A percentile compares a stretch with the other conserved stretches of the same genome.
These are phyloP conservation scores for Aphanomyces stellatus DNA, from an alignment of 352 stramenopile genomes.

Conservation along the genomic window DNA sequence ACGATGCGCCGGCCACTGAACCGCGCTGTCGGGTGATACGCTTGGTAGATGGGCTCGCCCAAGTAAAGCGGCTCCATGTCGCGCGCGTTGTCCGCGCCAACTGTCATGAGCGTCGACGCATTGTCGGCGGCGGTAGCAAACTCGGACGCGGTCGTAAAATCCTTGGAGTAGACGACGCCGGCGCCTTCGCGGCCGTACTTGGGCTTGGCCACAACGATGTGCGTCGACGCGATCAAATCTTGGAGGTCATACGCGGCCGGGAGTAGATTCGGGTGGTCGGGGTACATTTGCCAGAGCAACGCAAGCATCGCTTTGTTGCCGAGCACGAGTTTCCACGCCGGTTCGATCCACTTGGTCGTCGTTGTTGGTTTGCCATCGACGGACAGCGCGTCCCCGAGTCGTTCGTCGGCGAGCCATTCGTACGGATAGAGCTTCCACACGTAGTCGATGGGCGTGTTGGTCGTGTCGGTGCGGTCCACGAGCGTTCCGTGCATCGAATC, in stretches of 20 bases:
- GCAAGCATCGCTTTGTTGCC: conserved; percentile 9
- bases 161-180: background rate
- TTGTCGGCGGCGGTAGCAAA: background rate
- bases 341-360: background rate
- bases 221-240: background rate
- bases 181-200: conserved; percentile 7
- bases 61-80: background rate
- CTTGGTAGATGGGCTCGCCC: background rate
- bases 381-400: background rate
- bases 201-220: background rate
- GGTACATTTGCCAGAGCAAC: conserved; percentile 3
- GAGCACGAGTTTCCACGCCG: conserved; percentile 5
- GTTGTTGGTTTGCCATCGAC: background rate
- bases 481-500: background rate
- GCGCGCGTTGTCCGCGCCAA: background rate
- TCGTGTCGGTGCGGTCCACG: background rate
- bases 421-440: conserved; percentile 14
- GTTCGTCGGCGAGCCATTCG: conserved; percentile 4
- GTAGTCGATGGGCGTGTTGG: background rate
- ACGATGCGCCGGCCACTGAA: background rate
- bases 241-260: background rate
- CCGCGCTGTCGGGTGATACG: background rate
- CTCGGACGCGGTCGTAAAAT: background rate
- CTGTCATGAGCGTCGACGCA: background rate
- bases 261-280: conserved; percentile 1